A percentile compares a stretch with the other conserved stretches of the same genome.
Evolutionary conservation across 768 basidiomycete genomes (phyloP).

Genomic region (Rhodotorula diobovata): DNA sequence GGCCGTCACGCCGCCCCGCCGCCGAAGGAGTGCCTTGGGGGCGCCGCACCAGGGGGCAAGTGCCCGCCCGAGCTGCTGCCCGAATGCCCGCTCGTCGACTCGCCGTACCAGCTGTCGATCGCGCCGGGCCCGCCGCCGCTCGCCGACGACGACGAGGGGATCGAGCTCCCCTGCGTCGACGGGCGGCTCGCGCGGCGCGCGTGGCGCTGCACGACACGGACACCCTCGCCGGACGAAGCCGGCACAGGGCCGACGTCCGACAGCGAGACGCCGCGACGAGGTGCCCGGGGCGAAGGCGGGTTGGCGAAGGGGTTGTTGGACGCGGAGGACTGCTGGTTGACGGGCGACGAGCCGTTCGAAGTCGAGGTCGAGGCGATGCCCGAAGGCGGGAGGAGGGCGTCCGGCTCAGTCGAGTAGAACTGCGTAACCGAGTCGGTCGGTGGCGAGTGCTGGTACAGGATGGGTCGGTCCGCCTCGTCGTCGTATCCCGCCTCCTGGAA

Average conservation of each 20-base stretch:
- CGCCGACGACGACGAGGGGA: not conserved
- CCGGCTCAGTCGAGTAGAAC: conserved; percentile 10
- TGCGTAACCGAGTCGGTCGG: not conserved
- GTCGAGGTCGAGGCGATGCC: not conserved
- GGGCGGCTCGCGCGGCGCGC: conserved; percentile 6
- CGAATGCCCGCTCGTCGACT: not conserved
- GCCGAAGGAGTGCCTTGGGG: conserved; percentile 11
- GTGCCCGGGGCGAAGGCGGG: not conserved
- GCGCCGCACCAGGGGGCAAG: conserved; percentile 28
- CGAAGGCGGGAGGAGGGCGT: not conserved
- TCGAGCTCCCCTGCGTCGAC: not conserved
- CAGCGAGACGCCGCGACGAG: conserved; percentile 65
- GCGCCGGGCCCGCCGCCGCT: not conserved
- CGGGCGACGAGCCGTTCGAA: not conserved
- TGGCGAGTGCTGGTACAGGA: conserved; percentile 24
- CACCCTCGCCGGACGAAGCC: conserved; percentile 48
- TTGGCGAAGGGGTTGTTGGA: conserved; percentile 24
- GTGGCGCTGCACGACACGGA: conserved; percentile 26
- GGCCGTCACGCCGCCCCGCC: not conserved
- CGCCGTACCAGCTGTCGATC: not conserved
- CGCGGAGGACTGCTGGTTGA: conserved; percentile 3
- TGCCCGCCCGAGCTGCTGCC: conserved; percentile 6
- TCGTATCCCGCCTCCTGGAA: conserved; percentile 29
- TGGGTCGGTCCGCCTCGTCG: conserved; percentile 32
- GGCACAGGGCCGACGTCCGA: conserved; percentile 80